These are phyloP conservation scores for Gryganskiella cystojenkinii DNA, from an alignment of 192 early-diverging fungal genomes.

Conservation along the genomic window DNA sequence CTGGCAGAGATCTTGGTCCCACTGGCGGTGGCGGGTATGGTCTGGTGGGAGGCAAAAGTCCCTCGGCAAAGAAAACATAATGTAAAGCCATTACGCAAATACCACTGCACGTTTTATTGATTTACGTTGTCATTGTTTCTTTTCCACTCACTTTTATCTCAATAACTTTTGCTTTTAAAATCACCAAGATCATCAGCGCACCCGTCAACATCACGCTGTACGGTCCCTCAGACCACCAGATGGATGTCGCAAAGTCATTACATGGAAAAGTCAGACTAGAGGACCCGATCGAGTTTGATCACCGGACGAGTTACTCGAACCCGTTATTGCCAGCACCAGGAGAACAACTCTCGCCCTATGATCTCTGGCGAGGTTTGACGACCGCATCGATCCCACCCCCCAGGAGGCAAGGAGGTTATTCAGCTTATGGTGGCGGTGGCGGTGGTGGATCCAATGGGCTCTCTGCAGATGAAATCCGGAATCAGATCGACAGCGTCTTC, in stretches of 20 bases:
- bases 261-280: slow-evolving; percentile 40
- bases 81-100: background rate
- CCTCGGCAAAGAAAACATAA: slow-evolving; percentile 41
- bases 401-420: slow-evolving; percentile 22
- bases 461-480: slow-evolving; percentile 51
- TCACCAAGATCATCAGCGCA: slow-evolving; percentile 36
- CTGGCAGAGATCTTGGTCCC: slow-evolving; percentile 38
- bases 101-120: background rate
- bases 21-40: slow-evolving; percentile 32
- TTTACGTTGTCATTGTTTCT: background rate
- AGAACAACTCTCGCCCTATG: slow-evolving; percentile 37
- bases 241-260: slow-evolving; percentile 27
- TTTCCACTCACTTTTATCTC: background rate
- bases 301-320: slow-evolving; percentile 48
- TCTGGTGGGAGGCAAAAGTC: slow-evolving; percentile 49
- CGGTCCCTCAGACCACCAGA: slow-evolving; percentile 37
- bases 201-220: slow-evolving; percentile 55
- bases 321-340: slow-evolving; percentile 39
- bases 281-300: slow-evolving; percentile 54
- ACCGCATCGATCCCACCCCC: slow-evolving; percentile 11
- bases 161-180: background rate
- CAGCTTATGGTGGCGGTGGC: slow-evolving; percentile 25
- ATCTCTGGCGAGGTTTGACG: slow-evolving; percentile 33
- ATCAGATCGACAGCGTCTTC: slow-evolving; percentile 70
- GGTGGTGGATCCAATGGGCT: slow-evolving; percentile 12